These are phyloP conservation scores for Annulohypoxylon nitens DNA, from an alignment of 495 filamentous ascomycete species.

Conservation along the genomic window DNA sequence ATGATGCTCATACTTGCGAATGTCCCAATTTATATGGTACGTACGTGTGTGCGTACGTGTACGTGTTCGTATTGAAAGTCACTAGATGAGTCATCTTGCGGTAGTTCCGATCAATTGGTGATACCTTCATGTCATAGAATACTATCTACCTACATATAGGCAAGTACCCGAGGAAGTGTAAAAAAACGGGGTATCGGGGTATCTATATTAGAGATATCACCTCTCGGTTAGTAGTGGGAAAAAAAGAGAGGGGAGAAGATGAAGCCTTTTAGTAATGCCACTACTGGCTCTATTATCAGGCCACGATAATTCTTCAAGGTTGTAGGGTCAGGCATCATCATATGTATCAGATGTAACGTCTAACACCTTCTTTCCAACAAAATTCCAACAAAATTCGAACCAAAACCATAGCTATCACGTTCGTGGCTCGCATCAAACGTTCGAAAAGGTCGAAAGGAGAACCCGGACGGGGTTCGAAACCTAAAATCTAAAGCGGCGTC, in stretches of 20 bases:
- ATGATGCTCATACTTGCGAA: constrained; percentile 31
- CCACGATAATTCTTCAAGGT: not conserved
- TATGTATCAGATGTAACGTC: not conserved
- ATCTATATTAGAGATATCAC: not conserved
- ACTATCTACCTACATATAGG: not conserved
- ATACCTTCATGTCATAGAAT: constrained; percentile 6
- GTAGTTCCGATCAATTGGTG: not conserved
- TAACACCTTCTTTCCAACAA: constrained; percentile 14
- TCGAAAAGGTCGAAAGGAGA: constrained; percentile 14
- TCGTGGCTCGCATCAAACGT: constrained; percentile 38
- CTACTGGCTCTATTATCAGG: constrained; percentile 2
- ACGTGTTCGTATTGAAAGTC: not conserved
- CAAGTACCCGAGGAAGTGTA: not conserved
- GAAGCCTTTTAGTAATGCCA: not conserved
- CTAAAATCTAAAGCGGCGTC: constrained; percentile 44
- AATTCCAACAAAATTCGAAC: no score
- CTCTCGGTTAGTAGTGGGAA: not conserved
- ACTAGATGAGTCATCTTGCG: constrained; percentile 1
- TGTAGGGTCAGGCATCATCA: constrained; percentile 22
- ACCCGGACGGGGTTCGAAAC: constrained; percentile 33
- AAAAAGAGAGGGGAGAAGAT: not conserved
- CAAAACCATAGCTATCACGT: constrained; percentile 23
- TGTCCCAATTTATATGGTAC: no score
- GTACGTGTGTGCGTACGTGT: not conserved
- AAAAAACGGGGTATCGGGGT: constrained; percentile 1